Evolutionary conservation across 768 basidiomycete species (phyloP).

Genomic region (Cytidiella melzeri): DNA sequence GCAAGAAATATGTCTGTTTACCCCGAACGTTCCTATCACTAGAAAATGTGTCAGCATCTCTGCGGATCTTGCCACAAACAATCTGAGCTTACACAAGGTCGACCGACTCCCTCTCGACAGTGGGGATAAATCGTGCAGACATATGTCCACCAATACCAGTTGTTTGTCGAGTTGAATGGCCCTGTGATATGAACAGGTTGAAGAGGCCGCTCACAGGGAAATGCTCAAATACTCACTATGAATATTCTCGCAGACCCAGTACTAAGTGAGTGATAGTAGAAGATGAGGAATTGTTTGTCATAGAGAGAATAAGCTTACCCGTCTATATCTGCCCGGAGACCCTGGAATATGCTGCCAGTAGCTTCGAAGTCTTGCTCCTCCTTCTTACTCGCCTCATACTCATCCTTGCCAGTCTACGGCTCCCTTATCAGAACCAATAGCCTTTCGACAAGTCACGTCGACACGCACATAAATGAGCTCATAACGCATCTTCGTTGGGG

Average conservation of each 20-base stretch:
- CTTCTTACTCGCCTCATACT: conserved; percentile 65
- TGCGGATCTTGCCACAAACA: not conserved
- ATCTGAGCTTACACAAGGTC: conserved; percentile 63
- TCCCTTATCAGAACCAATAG: not conserved
- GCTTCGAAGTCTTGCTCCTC: conserved; percentile 58
- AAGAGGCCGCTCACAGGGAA: too few relatives aligned
- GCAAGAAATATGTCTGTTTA: conserved; percentile 27
- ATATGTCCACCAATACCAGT: conserved; percentile 72
- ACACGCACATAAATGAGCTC: conserved; percentile 76
- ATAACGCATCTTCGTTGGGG: conserved; percentile 67
- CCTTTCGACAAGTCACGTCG: not conserved
- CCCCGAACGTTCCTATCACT: conserved; percentile 81
- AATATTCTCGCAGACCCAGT: conserved; percentile 72
- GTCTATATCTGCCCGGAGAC: conserved; percentile 79
- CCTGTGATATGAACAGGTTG: conserved; percentile 50
- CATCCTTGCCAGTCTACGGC: conserved; percentile 70
- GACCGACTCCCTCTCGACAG: conserved; percentile 91
- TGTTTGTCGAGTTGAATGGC: conserved; percentile 88
- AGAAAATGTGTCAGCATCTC: not conserved
- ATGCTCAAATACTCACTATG: conserved; percentile 53
- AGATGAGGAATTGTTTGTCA: not conserved
- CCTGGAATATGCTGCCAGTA: conserved; percentile 80
- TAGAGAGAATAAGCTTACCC: conserved; percentile 44
- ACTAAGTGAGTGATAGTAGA: conserved; percentile 32
- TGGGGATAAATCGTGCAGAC: conserved; percentile 86